Conservation (phyloP, 2,329 filamentous ascomycete species). For the Hymenoscyphus scutula region DNA sequence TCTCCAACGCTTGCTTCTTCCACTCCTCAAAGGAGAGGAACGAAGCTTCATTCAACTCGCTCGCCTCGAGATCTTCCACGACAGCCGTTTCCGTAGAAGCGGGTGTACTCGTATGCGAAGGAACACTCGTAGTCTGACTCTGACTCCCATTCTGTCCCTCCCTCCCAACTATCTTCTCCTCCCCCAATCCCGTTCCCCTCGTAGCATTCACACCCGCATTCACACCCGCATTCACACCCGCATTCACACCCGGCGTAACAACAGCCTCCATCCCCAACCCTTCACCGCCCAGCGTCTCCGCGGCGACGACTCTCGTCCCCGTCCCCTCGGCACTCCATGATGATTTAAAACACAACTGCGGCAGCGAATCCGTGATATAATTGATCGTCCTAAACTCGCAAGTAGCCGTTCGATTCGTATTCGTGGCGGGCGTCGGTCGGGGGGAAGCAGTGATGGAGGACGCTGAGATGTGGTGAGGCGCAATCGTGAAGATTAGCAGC, state of each 20-base stretch:
- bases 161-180: too few species aligned
- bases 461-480: constrained; percentile 15
- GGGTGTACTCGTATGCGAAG: constrained; percentile 8
- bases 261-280: background rate
- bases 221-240: too few species aligned
- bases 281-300: background rate
- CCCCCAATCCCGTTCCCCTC: background rate
- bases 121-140: constrained; percentile 8
- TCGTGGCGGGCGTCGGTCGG: constrained; percentile 10
- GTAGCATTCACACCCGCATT: constrained; percentile 3
- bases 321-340: constrained; percentile 31
- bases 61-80: constrained; percentile 25
- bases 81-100: constrained; percentile 14
- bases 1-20: constrained; percentile 90
- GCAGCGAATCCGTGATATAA: constrained; percentile 37
- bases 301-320: constrained; percentile 8
- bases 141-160: too few species aligned
- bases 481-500: constrained; percentile 22
- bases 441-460: constrained; percentile 26
- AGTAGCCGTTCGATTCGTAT: constrained; percentile 26
- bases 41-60: constrained; percentile 56
- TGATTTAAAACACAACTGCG: constrained; percentile 34
- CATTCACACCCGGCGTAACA: too few species aligned
- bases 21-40: constrained; percentile 98
- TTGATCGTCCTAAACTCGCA: constrained; percentile 39